These are phyloP conservation scores for Arabidopsis suecica DNA, from an alignment of 345 rosid species.

Conservation along the genomic window DNA sequence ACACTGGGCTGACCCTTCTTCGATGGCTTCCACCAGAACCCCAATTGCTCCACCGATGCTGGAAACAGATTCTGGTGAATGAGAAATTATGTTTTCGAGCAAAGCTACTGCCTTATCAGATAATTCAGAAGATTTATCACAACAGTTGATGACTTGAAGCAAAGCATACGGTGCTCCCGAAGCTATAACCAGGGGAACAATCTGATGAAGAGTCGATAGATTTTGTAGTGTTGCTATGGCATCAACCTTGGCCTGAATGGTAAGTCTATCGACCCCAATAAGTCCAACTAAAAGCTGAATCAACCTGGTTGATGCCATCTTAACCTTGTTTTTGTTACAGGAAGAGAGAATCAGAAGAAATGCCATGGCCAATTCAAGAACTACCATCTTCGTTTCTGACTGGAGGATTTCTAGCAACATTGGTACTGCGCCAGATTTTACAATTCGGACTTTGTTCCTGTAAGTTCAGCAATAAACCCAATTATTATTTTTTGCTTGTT, in stretches of 20 bases:
- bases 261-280: constrained; percentile 27
- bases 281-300: constrained; percentile 54
- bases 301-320: constrained; percentile 65
- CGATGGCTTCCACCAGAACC: constrained; percentile 73
- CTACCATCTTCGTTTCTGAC: constrained; percentile 46
- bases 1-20: constrained; percentile 71
- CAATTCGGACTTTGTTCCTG: constrained; percentile 81
- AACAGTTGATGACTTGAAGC: constrained; percentile 53
- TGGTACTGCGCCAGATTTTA: constrained; percentile 65
- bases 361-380: constrained; percentile 58
- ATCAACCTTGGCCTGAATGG: constrained; percentile 59
- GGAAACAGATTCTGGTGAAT: constrained; percentile 53
- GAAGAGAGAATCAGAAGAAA: constrained; percentile 77
- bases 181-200: constrained; percentile 56
- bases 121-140: constrained; percentile 57
- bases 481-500: neutral
- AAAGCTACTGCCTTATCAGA: constrained; percentile 66
- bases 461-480: constrained; percentile 13
- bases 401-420: constrained; percentile 64
- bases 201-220: constrained; percentile 67
- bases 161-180: constrained; percentile 56
- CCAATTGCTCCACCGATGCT: constrained; percentile 53
- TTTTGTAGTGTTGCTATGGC: constrained; percentile 77
- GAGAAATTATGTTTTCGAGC: constrained; percentile 53
- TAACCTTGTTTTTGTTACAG: constrained; percentile 63